A percentile compares a stretch with the other conserved stretches of the same genome.
phyloP scores from a whole-genome alignment of 768 basidiomycete species.

The Boletus rubroflammeus region DNA sequence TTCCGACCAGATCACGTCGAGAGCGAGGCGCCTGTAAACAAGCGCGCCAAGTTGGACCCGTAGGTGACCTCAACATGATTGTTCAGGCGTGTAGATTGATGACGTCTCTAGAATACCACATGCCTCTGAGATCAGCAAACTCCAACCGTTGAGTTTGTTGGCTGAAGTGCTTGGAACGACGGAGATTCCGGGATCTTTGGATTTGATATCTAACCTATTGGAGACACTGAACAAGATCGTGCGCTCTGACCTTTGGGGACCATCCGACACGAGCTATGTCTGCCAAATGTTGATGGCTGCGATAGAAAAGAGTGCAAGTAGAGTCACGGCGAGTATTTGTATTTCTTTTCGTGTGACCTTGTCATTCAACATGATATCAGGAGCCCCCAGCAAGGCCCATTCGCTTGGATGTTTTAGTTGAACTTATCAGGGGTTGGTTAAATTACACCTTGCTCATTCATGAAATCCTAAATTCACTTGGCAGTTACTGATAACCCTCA shows the following conservation, averaged over 20 bases:
- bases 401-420: conserved; percentile 81
- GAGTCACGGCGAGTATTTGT: conserved; percentile 46
- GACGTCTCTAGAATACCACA: conserved; percentile 3
- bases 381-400: conserved; percentile 56
- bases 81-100: background rate
- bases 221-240: conserved; percentile 67
- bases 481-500: conserved; percentile 88
- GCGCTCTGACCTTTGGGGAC: conserved; percentile 48
- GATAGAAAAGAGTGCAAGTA: conserved; percentile 60
- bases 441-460: background rate
- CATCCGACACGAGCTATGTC: conserved; percentile 70
- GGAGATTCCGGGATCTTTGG: conserved; percentile 62
- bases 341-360: background rate
- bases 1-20: conserved; percentile 46
- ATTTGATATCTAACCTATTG: conserved; percentile 68
- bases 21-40: conserved; percentile 48
- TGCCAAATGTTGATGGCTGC: conserved; percentile 85
- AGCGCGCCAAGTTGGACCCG: conserved; percentile 62
- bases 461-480: background rate
- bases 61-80: conserved; percentile 39
- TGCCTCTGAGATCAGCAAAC: conserved; percentile 35
- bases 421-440: conserved; percentile 69
- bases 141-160: conserved; percentile 53
- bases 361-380: conserved; percentile 32
- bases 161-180: conserved; percentile 69